Evolutionary conservation across 306 rosid genomes (phyloP).

Genomic region (Quercus cerris): DNA sequence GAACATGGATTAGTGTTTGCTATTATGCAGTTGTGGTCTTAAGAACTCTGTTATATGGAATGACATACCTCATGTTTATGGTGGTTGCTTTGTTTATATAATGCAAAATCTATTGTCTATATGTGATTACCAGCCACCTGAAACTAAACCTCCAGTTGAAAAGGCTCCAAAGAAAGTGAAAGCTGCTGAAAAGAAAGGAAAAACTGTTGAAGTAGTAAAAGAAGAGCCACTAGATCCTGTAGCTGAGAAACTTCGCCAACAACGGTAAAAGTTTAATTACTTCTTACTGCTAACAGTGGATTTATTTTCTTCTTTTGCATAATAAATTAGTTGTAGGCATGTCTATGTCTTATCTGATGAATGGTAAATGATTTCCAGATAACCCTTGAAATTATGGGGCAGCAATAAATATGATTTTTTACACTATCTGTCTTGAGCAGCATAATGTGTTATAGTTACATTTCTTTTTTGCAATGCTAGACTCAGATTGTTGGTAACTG

Average conservation of each 20-base stretch:
- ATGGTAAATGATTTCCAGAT: too few species aligned
- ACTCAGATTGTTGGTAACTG: too few species aligned
- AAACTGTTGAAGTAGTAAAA: conserved; percentile 39
- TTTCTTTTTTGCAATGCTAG: too few species aligned
- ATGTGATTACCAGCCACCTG: conserved; percentile 40
- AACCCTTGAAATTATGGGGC: too few species aligned
- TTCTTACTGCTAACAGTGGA: neutral
- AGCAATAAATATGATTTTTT: too few species aligned
- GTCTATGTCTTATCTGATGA: neutral
- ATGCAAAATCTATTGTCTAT: neutral
- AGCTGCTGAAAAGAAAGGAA: conserved; percentile 44
- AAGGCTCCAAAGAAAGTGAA: too few species aligned
- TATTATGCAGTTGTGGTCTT: neutral
- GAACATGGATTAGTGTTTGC: neutral
- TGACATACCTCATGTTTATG: neutral
- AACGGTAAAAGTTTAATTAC: conserved; percentile 48
- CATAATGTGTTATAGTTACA: too few species aligned
- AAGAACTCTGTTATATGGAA: neutral
- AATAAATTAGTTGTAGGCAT: neutral
- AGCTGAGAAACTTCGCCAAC: conserved; percentile 91
- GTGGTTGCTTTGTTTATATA: neutral
- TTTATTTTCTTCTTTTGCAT: neutral
- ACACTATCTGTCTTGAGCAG: too few species aligned
- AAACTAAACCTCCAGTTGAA: too few species aligned
- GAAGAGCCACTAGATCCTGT: conserved; percentile 77